Conservation (phyloP, 1,284 basidiomycete species). For the Chondrostereum purpureum region DNA sequence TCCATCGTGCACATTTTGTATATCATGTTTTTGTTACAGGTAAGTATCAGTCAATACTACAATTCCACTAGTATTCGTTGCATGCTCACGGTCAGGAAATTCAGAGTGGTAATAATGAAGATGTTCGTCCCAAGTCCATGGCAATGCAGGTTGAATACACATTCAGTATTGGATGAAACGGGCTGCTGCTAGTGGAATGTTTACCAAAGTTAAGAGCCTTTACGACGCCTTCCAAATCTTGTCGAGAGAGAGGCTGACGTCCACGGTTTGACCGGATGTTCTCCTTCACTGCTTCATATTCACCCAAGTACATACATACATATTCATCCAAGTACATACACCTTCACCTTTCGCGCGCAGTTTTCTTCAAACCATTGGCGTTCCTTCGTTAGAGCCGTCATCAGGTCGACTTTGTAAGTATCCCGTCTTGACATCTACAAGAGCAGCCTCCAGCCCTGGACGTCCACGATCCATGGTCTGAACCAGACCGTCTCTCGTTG, state of each 20-base stretch:
- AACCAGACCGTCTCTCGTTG: slow-evolving; percentile 3
- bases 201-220: slow-evolving; percentile 39
- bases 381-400: slow-evolving; percentile 23
- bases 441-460: slow-evolving; percentile 15
- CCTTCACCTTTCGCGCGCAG: not conserved
- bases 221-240: slow-evolving; percentile 42
- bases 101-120: too few relatives aligned
- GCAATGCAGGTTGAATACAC: too few relatives aligned
- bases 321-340: too few relatives aligned
- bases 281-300: slow-evolving; percentile 22
- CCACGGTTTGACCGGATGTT: slow-evolving; percentile 21
- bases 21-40: too few relatives aligned
- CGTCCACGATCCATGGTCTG: slow-evolving; percentile 8
- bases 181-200: too few relatives aligned
- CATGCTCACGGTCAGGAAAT: too few relatives aligned
- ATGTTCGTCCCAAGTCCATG: too few relatives aligned
- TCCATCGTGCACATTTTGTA: too few relatives aligned
- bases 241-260: slow-evolving; percentile 35
- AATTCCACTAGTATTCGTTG: too few relatives aligned
- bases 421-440: slow-evolving; percentile 19
- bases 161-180: too few relatives aligned
- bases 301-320: too few relatives aligned
- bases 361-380: not conserved
- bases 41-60: too few relatives aligned
- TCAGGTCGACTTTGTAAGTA: slow-evolving; percentile 22